Percentiles rank a stretch among this genome's conserved stretches.
These are phyloP conservation scores for Cytospora piceae DNA, from an alignment of 2,329 filamentous ascomycete species.

Conservation along the genomic window DNA sequence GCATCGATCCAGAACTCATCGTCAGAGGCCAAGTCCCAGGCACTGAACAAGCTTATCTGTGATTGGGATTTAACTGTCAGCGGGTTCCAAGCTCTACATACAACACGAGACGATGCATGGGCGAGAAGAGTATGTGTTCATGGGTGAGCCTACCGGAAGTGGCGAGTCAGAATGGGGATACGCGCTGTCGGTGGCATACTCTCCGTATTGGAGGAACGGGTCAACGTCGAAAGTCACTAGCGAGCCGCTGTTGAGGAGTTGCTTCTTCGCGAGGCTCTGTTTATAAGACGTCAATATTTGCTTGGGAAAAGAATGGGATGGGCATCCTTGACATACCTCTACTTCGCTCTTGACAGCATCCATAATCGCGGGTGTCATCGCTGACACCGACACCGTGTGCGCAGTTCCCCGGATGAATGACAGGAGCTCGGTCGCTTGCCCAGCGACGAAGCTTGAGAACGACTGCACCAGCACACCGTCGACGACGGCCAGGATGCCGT, in stretches of 20 bases:
- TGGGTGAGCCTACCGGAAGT: constrained; percentile 31
- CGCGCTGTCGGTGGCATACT: constrained; percentile 38
- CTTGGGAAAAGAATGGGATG: neutral
- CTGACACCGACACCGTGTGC: constrained; percentile 36
- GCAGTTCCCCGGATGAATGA: constrained; percentile 36
- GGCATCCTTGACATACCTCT: constrained; percentile 25
- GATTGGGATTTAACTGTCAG: neutral
- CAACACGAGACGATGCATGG: no score
- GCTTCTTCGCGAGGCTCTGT: constrained; percentile 2
- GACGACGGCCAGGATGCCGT: constrained; percentile 28
- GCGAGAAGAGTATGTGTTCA: no score
- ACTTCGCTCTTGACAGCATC: constrained; percentile 34
- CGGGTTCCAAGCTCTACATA: neutral
- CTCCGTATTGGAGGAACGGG: constrained; percentile 38
- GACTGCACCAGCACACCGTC: constrained; percentile 23
- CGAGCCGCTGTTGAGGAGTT: constrained; percentile 29
- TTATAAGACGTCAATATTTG: neutral
- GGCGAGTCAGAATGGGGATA: constrained; percentile 38
- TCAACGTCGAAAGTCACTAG: constrained; percentile 38
- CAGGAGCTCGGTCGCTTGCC: constrained; percentile 31
- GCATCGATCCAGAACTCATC: constrained; percentile 37
- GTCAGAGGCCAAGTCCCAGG: constrained; percentile 34
- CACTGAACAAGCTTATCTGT: constrained; percentile 38
- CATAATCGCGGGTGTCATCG: constrained; percentile 34
- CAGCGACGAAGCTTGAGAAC: constrained; percentile 30